phyloP scores from a whole-genome alignment of 345 rosid species.

The Aegle marmelos region DNA sequence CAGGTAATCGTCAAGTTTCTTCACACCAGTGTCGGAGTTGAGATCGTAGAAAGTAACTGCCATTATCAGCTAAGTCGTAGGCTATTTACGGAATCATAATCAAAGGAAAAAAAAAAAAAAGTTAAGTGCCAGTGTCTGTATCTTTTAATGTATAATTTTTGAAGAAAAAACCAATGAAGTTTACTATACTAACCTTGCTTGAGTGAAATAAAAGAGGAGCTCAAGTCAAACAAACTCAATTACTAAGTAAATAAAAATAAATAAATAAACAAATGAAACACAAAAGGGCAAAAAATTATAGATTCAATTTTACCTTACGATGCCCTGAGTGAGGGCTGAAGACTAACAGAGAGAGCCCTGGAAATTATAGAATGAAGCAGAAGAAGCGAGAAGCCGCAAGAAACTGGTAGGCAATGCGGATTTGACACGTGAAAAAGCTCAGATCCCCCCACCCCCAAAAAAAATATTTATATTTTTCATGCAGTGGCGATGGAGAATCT shows the following conservation, averaged over 20 bases:
- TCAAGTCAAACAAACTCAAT: too few relatives aligned
- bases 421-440: background rate
- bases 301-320: background rate
- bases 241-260: too few relatives aligned
- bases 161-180: background rate
- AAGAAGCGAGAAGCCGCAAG: background rate
- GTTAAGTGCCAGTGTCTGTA: background rate
- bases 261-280: too few relatives aligned
- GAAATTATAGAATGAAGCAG: background rate
- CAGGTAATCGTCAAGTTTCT: slow-evolving; percentile 78
- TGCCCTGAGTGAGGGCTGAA: background rate
- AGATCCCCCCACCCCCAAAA: too few relatives aligned
- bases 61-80: slow-evolving; percentile 26
- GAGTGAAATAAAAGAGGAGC: too few relatives aligned
- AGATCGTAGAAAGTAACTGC: slow-evolving; percentile 55
- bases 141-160: background rate
- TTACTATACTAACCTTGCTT: too few relatives aligned
- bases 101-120: background rate
- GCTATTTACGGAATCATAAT: background rate
- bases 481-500: too few relatives aligned
- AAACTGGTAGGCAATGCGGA: background rate
- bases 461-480: too few relatives aligned
- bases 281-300: background rate
- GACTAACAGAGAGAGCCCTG: background rate
- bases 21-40: slow-evolving; percentile 58